Evolutionary conservation across 2,329 filamentous ascomycete species (phyloP).

Genomic region (Neonectria faginata): DNA sequence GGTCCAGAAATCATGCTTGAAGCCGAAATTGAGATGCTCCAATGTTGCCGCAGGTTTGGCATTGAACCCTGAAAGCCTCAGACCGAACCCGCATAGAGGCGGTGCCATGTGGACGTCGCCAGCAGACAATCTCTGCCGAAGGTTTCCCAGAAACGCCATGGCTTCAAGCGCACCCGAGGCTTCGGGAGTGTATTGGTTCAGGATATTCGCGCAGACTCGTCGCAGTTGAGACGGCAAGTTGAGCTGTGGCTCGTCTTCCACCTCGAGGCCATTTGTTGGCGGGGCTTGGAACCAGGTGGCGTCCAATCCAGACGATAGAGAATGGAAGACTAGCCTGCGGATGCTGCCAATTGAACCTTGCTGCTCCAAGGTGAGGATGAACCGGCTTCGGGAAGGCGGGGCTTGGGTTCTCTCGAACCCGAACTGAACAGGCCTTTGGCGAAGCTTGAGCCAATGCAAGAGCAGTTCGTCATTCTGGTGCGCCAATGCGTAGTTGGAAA

Average conservation of each 20-base stretch:
- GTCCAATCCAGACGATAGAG: slow-evolving; percentile 40
- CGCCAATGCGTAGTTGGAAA: slow-evolving; percentile 25
- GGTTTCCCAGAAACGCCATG: slow-evolving; percentile 56
- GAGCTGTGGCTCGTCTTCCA: neutral
- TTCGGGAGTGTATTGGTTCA: slow-evolving; percentile 22
- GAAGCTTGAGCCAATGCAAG: slow-evolving; percentile 52
- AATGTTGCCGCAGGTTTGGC: slow-evolving; percentile 39
- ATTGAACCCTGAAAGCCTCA: slow-evolving; percentile 48
- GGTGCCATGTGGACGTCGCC: slow-evolving; percentile 41
- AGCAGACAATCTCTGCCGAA: slow-evolving; percentile 50
- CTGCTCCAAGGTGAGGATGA: slow-evolving; percentile 30
- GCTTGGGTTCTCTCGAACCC: slow-evolving; percentile 13
- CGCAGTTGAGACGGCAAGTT: slow-evolving; percentile 41
- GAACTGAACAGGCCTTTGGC: slow-evolving; percentile 35
- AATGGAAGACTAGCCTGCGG: slow-evolving; percentile 49
- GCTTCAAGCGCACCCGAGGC: slow-evolving; percentile 31
- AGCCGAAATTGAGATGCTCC: slow-evolving; percentile 44
- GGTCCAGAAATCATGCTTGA: slow-evolving; percentile 32
- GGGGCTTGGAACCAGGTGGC: slow-evolving; percentile 32
- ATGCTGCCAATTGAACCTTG: slow-evolving; percentile 46
- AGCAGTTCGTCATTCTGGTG: slow-evolving; percentile 47
- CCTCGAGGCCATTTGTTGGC: neutral
- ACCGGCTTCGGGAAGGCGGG: slow-evolving; percentile 32
- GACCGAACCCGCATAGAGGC: slow-evolving; percentile 46
- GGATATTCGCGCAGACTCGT: slow-evolving; percentile 38